Evolutionary conservation across 441 rosid genomes (phyloP).

Genomic region (Corymbia citriodora): DNA sequence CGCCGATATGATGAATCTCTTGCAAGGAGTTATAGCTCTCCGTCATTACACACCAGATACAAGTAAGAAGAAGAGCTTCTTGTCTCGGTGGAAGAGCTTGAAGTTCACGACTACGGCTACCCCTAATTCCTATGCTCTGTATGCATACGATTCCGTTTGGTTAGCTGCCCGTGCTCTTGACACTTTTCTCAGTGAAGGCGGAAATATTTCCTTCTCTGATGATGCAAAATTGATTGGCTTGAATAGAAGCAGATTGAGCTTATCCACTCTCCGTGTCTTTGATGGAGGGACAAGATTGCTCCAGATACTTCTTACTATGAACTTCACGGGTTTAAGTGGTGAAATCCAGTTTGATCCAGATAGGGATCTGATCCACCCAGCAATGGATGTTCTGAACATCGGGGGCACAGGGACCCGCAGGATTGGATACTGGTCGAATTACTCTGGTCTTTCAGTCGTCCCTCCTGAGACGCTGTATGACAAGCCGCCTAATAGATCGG

Average conservation of each 20-base stretch:
- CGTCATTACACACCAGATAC: conserved; percentile 80
- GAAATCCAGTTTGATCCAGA: conserved; percentile 51
- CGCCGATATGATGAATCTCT: conserved; percentile 43
- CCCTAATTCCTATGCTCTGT: conserved; percentile 74
- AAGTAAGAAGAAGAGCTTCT: conserved; percentile 36
- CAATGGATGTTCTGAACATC: conserved; percentile 72
- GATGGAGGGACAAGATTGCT: conserved; percentile 67
- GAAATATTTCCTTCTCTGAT: conserved; percentile 52
- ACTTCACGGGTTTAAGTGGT: conserved; percentile 72
- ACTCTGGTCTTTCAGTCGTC: conserved; percentile 60
- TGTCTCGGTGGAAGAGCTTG: conserved; percentile 47
- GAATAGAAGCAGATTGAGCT: conserved; percentile 43
- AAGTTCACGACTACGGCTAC: conserved; percentile 27
- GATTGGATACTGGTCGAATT: conserved; percentile 85
- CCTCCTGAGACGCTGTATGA: conserved; percentile 54
- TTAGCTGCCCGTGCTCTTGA: conserved; percentile 81
- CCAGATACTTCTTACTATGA: conserved; percentile 40
- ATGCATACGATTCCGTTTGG: conserved; percentile 94
- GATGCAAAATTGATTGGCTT: conserved; percentile 45
- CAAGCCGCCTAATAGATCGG: conserved; percentile 44
- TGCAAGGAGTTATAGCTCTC: conserved; percentile 86
- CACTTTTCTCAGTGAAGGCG: conserved; percentile 44
- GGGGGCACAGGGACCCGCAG: conserved; percentile 52
- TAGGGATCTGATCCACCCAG: conserved; percentile 56
- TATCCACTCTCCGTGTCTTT: conserved; percentile 54